A percentile compares a stretch with the other conserved stretches of the same genome.
Evolutionary conservation across 306 rosid species (phyloP).

Genomic region (Oxytropis ochrocephala): DNA sequence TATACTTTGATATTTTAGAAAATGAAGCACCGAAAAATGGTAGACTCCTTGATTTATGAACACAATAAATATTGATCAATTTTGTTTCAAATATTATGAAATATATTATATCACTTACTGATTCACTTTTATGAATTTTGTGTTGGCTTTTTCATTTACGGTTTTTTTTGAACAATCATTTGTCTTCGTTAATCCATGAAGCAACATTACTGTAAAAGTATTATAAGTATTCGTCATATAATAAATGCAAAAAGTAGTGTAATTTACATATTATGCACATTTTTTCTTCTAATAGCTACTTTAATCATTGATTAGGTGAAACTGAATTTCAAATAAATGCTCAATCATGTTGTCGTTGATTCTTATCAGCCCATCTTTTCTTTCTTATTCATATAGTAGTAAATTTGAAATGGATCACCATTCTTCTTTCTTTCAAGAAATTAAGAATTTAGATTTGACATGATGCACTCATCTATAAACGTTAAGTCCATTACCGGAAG

Average conservation of each 20-base stretch:
- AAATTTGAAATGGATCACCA: not conserved
- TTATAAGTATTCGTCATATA: not conserved
- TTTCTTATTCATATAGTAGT: not conserved
- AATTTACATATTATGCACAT: not conserved
- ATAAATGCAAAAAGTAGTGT: not conserved
- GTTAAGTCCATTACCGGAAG: not conserved
- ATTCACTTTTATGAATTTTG: too few relatives aligned
- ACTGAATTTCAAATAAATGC: conserved; percentile 22
- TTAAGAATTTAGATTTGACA: not conserved
- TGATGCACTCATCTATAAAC: not conserved
- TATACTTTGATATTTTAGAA: too few relatives aligned
- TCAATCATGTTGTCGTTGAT: conserved; percentile 14
- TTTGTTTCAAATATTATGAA: too few relatives aligned
- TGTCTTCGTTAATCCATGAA: too few relatives aligned
- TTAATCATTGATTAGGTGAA: conserved; percentile 4
- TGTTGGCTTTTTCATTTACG: too few relatives aligned
- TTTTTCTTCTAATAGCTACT: not conserved
- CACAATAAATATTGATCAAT: too few relatives aligned
- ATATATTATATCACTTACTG: too few relatives aligned
- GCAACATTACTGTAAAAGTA: not conserved
- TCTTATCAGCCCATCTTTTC: conserved; percentile 6
- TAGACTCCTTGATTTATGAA: too few relatives aligned
- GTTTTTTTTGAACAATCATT: too few relatives aligned
- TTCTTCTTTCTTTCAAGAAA: not conserved
- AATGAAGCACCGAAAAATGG: too few relatives aligned